Evolutionary conservation across 768 basidiomycete species (phyloP), one percentile per base, ranked within the genome.

Genomic region (Floccularia luteovirens): DNA sequence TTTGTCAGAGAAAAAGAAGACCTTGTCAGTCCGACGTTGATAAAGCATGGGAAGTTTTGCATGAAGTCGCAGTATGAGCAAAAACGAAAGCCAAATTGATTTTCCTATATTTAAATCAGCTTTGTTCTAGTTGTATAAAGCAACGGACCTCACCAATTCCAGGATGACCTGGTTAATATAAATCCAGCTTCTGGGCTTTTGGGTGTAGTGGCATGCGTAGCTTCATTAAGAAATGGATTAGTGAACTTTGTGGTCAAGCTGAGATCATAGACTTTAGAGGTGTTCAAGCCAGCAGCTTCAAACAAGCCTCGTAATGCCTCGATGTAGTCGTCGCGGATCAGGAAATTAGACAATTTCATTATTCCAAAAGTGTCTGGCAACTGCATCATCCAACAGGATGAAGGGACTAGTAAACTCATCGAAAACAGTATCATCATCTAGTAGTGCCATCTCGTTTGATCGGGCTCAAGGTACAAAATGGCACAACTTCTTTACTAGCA

Each of bases 21-120:
- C 16, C 20, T 34, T 19, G 32, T 7, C 20, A 7, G 32, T 12
- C n/a, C 16, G 7, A 6, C 16, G 16, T 34, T 34, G 32, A 19
- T 34, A 34, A 7, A 34, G n/a, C 7, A 19, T 34, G 6, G 32
- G 8, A 8, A 34, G 32, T 19, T 34, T 34, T 17, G 32, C 32
- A 17, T 34, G 32, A 34, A 34, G 32, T 14, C 32, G 32, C 32
- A 34, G 16, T 8, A 34, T 19, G 6, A 34, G 32, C n/a, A 34
- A 12, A 17, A 34, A 6, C 8, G 6, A 7, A 17, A 34, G 32
- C 32, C 32, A 34, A 7, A 17, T 34, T 7, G 32, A 7, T 34
- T 34, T 34, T 12, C 32, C 32, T 34, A 34, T 14, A 34, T 14
- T 8, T 14, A 12, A 34, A 8, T 14, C 8, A 34, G 32, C 20